Conservation (phyloP, 2,329 filamentous ascomycete genomes). For the Sporothrix dimorphospora region DNA sequence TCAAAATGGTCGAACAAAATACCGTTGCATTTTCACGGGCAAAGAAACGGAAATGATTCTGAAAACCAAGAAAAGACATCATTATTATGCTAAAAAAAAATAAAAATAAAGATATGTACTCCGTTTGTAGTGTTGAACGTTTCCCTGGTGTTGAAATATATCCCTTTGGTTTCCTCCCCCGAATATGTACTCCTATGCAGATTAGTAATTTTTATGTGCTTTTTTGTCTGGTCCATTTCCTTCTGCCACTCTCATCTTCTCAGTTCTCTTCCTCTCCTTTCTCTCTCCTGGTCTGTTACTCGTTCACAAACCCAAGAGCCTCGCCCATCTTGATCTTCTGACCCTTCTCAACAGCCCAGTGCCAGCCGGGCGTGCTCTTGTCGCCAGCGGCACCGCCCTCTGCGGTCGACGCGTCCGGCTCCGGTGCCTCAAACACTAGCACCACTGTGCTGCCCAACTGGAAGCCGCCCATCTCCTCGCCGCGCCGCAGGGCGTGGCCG, state of each 20-base stretch:
- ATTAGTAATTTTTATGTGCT: slow-evolving; percentile 10
- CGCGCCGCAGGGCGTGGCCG: slow-evolving; percentile 80
- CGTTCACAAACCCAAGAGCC: slow-evolving; percentile 74
- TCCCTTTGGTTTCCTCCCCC: neutral
- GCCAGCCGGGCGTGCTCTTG: slow-evolving; percentile 70
- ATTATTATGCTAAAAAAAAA: neutral
- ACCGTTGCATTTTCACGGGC: neutral
- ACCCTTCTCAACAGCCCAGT: slow-evolving; percentile 84
- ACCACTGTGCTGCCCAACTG: slow-evolving; percentile 94
- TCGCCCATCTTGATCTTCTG: slow-evolving; percentile 89
- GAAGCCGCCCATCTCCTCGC: slow-evolving; percentile 98
- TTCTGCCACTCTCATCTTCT: neutral
- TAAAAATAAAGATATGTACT: slow-evolving; percentile 3
- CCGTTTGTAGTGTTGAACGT: slow-evolving; percentile 28
- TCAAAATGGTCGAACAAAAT: too few species aligned
- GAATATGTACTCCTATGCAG: slow-evolving; percentile 21
- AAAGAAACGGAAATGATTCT: neutral
- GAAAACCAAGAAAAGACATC: slow-evolving; percentile 6
- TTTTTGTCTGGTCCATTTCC: neutral
- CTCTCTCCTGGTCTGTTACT: slow-evolving; percentile 35
- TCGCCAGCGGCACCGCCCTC: slow-evolving; percentile 54
- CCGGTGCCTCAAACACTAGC: slow-evolving; percentile 91
- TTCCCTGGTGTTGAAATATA: slow-evolving; percentile 29
- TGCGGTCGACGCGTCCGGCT: slow-evolving; percentile 35
- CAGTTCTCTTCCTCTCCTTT: neutral